Evolutionary conservation across 176 grass and related monocot species (phyloP).

Genomic region (Triticum turgidum): DNA sequence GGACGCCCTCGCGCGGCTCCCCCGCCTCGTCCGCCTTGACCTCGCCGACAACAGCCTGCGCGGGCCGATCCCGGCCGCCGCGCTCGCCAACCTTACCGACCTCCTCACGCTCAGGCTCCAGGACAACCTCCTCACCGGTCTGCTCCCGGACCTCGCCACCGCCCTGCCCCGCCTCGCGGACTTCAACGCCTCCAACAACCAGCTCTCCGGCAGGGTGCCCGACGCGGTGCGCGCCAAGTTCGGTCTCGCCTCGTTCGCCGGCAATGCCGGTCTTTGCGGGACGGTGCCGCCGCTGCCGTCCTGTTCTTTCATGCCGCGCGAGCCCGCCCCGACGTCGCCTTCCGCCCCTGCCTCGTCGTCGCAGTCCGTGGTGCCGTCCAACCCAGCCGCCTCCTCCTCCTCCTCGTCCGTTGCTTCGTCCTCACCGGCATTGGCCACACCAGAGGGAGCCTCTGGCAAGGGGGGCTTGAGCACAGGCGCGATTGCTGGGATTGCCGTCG

Average conservation of each 20-base stretch:
- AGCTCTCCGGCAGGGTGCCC: constrained; percentile 67
- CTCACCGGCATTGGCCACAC: constrained; percentile 40
- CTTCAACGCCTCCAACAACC: constrained; percentile 76
- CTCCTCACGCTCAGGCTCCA: constrained; percentile 67
- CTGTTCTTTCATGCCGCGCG: constrained; percentile 59
- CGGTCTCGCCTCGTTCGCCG: constrained; percentile 46
- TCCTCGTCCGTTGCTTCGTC: constrained; percentile 53
- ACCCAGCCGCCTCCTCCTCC: constrained; percentile 47
- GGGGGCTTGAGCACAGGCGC: constrained; percentile 47
- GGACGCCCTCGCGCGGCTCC: constrained; percentile 17
- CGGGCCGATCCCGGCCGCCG: constrained; percentile 47
- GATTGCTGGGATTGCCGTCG: constrained; percentile 54
- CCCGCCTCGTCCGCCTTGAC: constrained; percentile 44
- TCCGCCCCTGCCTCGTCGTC: constrained; percentile 31
- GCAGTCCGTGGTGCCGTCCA: constrained; percentile 69
- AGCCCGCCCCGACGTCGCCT: constrained; percentile 42
- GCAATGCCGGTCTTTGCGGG: constrained; percentile 54
- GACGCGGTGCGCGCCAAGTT: constrained; percentile 56
- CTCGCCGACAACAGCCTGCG: constrained; percentile 65
- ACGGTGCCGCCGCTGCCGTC: constrained; percentile 35
- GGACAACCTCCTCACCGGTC: constrained; percentile 68
- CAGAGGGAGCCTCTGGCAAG: constrained; percentile 16
- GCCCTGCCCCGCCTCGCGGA: constrained; percentile 46
- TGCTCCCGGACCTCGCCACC: constrained; percentile 45
- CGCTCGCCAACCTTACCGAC: constrained; percentile 39